These are phyloP conservation scores for Rubroshorea leprosula DNA, from an alignment of 345 rosid species.

Conservation along the genomic window DNA sequence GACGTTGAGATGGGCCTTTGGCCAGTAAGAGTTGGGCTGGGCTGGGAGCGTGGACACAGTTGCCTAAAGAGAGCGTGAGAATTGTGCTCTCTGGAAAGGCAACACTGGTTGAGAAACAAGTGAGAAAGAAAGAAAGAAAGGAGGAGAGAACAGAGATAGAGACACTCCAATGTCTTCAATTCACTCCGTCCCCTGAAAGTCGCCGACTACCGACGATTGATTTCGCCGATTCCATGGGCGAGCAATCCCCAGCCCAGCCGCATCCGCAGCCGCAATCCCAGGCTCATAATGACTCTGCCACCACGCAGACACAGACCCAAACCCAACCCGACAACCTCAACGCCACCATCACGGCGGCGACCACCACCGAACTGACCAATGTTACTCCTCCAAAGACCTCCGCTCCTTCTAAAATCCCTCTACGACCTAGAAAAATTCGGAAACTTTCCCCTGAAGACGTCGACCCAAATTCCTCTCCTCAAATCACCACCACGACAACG, in stretches of 20 bases:
- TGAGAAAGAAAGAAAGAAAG: constrained; percentile 8
- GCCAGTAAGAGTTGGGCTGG: background rate
- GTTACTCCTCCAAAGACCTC: constrained; percentile 30
- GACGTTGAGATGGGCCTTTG: too few relatives aligned
- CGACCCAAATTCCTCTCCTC: constrained; percentile 18
- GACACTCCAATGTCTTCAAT: constrained; percentile 3
- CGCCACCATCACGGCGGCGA: constrained; percentile 22
- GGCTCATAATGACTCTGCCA: constrained; percentile 19
- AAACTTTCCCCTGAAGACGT: constrained; percentile 59
- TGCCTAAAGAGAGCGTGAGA: background rate
- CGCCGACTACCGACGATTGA: constrained; percentile 8
- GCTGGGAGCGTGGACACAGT: background rate
- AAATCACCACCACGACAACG: constrained; percentile 19
- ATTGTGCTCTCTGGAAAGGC: background rate
- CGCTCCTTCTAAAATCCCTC: constrained; percentile 81
- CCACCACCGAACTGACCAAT: constrained; percentile 29
- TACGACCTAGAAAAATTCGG: constrained; percentile 81
- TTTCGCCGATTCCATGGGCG: constrained; percentile 51
- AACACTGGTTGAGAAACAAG: constrained; percentile 12
- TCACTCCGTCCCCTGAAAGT: constrained; percentile 11
- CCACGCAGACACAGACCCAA: constrained; percentile 27
- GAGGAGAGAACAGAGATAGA: background rate
- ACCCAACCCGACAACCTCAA: constrained; percentile 20
- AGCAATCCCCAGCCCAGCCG: constrained; percentile 44
- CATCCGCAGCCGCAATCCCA: constrained; percentile 27